Conservation (phyloP, 176 grass and related monocot species). For the Cenchrus fungigraminus region DNA sequence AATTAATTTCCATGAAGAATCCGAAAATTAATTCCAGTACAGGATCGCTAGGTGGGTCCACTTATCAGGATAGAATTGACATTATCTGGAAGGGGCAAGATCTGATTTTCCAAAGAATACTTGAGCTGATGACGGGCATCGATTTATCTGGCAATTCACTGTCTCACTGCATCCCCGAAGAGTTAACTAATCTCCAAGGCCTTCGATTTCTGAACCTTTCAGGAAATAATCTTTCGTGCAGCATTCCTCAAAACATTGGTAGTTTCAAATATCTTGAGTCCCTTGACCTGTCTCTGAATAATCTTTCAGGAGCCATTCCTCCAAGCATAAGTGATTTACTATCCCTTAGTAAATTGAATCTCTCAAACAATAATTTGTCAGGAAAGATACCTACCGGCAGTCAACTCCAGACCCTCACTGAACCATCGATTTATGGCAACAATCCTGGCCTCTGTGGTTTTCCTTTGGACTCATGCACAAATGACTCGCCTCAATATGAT, state of each 20-base stretch:
- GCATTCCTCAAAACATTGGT: conserved; percentile 52
- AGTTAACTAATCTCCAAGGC: conserved; percentile 52
- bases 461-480: conserved; percentile 50
- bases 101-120: conserved; percentile 39
- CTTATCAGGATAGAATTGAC: conserved; percentile 57
- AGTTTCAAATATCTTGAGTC: conserved; percentile 43
- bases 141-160: conserved; percentile 64
- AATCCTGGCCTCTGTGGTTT: conserved; percentile 65
- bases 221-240: conserved; percentile 48
- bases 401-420: conserved; percentile 66
- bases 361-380: conserved; percentile 58
- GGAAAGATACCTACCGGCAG: conserved; percentile 58
- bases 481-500: background rate
- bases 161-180: conserved; percentile 51
- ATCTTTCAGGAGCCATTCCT: conserved; percentile 59
- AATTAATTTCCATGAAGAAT: conserved; percentile 53
- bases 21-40: conserved; percentile 6
- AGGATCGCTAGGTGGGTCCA: background rate
- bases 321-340: conserved; percentile 12
- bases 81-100: conserved; percentile 72
- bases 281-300: conserved; percentile 64
- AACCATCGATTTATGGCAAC: conserved; percentile 51
- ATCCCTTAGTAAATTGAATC: conserved; percentile 43
- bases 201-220: conserved; percentile 74
- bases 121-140: conserved; percentile 58